These are phyloP conservation scores for Trichosporon sp. DNA, from an alignment of 1,284 basidiomycete species.

Conservation along the genomic window DNA sequence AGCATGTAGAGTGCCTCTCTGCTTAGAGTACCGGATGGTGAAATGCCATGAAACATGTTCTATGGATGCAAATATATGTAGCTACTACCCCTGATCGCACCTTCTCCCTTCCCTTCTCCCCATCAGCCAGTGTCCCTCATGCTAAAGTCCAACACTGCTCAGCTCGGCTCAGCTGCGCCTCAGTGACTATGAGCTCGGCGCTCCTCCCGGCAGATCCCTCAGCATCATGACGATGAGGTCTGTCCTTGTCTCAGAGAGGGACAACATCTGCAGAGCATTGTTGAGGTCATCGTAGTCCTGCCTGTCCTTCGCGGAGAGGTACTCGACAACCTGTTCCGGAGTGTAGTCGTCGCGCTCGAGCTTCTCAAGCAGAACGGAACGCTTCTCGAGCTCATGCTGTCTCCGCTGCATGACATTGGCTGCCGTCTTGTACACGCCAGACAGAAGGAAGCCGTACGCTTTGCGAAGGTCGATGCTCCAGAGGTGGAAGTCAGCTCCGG, in stretches of 20 bases:
- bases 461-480: constrained; percentile 84
- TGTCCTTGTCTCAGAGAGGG: constrained; percentile 68
- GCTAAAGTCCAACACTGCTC: too few species aligned
- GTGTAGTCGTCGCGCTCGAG: constrained; percentile 68
- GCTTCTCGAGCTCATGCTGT: constrained; percentile 62
- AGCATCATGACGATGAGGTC: constrained; percentile 80
- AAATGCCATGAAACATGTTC: constrained; percentile 3
- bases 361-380: constrained; percentile 66
- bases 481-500: constrained; percentile 50
- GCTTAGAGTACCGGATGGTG: not conserved
- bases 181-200: constrained; percentile 5
- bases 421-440: constrained; percentile 75
- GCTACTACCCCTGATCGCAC: not conserved
- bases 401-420: constrained; percentile 72
- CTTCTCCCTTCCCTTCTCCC: not conserved
- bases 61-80: constrained; percentile 1
- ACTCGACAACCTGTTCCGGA: constrained; percentile 48
- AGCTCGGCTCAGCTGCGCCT: not conserved
- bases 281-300: constrained; percentile 44
- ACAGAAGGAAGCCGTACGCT: constrained; percentile 68
- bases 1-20: not conserved
- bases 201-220: constrained; percentile 59
- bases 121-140: too few species aligned
- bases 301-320: constrained; percentile 42
- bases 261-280: constrained; percentile 61